These are phyloP conservation scores for Globisporangium alternatum DNA, from an alignment of 352 stramenopile genomes.

Conservation along the genomic window DNA sequence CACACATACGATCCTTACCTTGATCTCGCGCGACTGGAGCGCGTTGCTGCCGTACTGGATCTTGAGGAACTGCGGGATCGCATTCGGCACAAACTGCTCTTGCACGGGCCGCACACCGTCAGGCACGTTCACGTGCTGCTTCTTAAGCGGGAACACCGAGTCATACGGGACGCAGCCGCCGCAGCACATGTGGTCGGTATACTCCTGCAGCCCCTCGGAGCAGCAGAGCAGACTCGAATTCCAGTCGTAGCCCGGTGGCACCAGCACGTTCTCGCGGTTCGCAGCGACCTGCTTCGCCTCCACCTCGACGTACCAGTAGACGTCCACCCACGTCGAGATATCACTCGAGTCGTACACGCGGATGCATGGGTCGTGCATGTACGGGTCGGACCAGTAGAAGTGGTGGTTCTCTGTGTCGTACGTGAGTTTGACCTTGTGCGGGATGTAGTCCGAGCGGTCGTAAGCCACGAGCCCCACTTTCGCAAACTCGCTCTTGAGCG, in stretches of 20 bases:
- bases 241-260: constrained; percentile 58
- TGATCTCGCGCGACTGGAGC: constrained; percentile 66
- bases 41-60: constrained; percentile 66
- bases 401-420: constrained; percentile 82
- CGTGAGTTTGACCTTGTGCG: constrained; percentile 81
- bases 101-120: constrained; percentile 45
- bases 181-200: constrained; percentile 76
- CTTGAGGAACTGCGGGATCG: constrained; percentile 54
- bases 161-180: constrained; percentile 61
- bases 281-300: constrained; percentile 36
- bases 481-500: constrained; percentile 62
- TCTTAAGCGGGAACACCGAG: constrained; percentile 61
- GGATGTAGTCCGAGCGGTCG: constrained; percentile 66
- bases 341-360: constrained; percentile 67
- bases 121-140: constrained; percentile 37
- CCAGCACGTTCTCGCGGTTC: constrained; percentile 44
- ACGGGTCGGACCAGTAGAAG: constrained; percentile 77
- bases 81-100: constrained; percentile 50
- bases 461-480: constrained; percentile 61
- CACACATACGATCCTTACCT: constrained; percentile 36
- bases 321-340: constrained; percentile 67
- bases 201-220: constrained; percentile 56
- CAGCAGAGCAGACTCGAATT: constrained; percentile 68
- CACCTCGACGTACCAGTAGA: constrained; percentile 81
- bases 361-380: constrained; percentile 74